Conservation (phyloP, 2,329 filamentous ascomycete species). For the Fusarium brevicatenulatum region DNA sequence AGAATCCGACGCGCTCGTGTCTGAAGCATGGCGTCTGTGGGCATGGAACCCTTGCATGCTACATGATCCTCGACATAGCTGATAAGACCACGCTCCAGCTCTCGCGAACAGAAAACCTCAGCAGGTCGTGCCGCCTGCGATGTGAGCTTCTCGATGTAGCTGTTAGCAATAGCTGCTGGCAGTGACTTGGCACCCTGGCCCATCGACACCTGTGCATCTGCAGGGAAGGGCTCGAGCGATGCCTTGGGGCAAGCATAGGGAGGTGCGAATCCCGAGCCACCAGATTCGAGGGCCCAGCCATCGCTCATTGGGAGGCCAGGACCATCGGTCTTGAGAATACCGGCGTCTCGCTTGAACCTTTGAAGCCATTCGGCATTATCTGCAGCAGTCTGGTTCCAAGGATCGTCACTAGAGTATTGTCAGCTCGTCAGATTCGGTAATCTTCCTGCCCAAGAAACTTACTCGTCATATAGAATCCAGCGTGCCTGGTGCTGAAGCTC, state of each 20-base stretch:
- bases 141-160: slow-evolving; percentile 58
- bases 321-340: slow-evolving; percentile 61
- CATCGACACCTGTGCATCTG: slow-evolving; percentile 48
- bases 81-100: slow-evolving; percentile 65
- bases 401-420: slow-evolving; percentile 61
- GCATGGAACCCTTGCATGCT: slow-evolving; percentile 53
- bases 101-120: slow-evolving; percentile 66
- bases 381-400: slow-evolving; percentile 71
- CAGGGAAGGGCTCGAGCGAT: slow-evolving; percentile 49
- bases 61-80: slow-evolving; percentile 59
- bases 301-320: slow-evolving; percentile 58
- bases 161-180: slow-evolving; percentile 58
- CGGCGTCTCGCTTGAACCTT: slow-evolving; percentile 68
- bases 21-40: slow-evolving; percentile 59
- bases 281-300: slow-evolving; percentile 60
- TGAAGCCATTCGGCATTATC: slow-evolving; percentile 72
- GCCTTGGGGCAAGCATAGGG: slow-evolving; percentile 62
- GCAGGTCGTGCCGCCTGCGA: slow-evolving; percentile 59
- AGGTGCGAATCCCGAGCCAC: slow-evolving; percentile 65
- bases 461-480: slow-evolving; percentile 72
- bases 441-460: slow-evolving; percentile 43
- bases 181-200: slow-evolving; percentile 54
- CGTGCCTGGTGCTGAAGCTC: slow-evolving; percentile 72
- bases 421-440: slow-evolving; percentile 16
- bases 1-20: slow-evolving; percentile 61